Conservation (phyloP, 305 asterid species). For the Fraxinus albicans region DNA sequence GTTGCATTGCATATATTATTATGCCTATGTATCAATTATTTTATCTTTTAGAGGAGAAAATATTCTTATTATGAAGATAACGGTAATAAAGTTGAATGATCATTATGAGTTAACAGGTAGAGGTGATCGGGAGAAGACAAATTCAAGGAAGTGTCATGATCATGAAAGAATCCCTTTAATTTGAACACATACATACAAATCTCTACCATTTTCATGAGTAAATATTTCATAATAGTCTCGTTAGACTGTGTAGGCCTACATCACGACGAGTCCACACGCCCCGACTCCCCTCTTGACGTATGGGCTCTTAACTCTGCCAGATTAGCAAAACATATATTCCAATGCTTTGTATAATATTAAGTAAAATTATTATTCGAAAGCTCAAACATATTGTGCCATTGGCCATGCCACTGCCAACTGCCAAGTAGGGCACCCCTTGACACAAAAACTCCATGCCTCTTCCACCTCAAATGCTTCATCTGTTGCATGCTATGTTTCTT, state of each 20-base stretch:
- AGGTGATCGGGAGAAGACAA: neutral
- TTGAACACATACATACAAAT: too few species aligned
- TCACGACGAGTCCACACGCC: neutral
- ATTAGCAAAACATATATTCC: neutral
- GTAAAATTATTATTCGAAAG: neutral
- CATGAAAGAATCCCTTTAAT: neutral
- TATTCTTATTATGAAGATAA: neutral
- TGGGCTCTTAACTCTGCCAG: neutral
- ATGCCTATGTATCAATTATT: neutral
- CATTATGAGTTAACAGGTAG: neutral
- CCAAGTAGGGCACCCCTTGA: neutral
- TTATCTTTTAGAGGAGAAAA: neutral
- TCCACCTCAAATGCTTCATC: neutral
- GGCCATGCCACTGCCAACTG: neutral
- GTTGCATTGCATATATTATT: neutral
- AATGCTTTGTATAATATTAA: neutral
- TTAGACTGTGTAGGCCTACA: neutral
- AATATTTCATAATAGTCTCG: too few species aligned
- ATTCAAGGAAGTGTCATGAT: neutral
- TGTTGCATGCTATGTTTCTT: neutral
- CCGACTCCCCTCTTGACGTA: neutral
- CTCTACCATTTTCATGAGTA: too few species aligned
- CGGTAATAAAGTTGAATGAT: neutral
- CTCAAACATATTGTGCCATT: neutral
- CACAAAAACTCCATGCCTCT: conserved; percentile 9